Evolutionary conservation across 2,329 filamentous ascomycete genomes (phyloP), one percentile per base, ranked within the genome.

Genomic region (Aureobasidium sp.): DNA sequence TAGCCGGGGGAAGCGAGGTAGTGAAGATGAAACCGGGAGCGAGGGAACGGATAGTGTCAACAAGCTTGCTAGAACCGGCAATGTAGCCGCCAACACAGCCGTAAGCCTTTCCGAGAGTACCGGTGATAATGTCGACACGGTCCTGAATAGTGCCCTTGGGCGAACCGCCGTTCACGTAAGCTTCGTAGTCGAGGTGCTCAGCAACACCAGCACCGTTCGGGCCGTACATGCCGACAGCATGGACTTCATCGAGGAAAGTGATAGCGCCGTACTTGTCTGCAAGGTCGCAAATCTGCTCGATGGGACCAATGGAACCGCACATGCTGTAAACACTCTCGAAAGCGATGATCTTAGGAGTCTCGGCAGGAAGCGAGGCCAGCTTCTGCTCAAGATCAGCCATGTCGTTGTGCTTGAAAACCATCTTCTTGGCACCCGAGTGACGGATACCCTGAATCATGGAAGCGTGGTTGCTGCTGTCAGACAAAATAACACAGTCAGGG

Each of bases 391-490:
- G 81, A 70, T 99, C 94, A 47, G 82, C 86, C n/a, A 97, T 77
- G 70, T 99, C 92, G 71, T 99, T 99, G 79, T 99, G 94, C 79
- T 95, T 96, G 84, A 97, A 99, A 30, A 99, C 93, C 76, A 97
- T 63, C 82, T 99, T 99, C 79, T 90, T 93, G 42, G 94, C 92
- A 48, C 93, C 92, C 10, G 93, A 97, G 76, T 99, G 94, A 48
- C 94, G 90, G 70, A 99, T 99, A 49, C 94, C 94, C 77, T 97
- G 94, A 65, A 99, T 99, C 94, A 99, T 99, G 6, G 93, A 97
- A 13, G 94, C 94, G 74, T 99, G 94, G 75, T 99, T 99, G 73
- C 97, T 78, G 75, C 90, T 96, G 77, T 99, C 94, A 6, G 92
- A 97, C n/a, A 99, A 80, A 70, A 97, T 96, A 48, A 99, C 94